A percentile compares a stretch with the other conserved stretches of the same genome.
Conservation (phyloP, 805 yeast species). For the Nakazawaea sp. region DNA sequence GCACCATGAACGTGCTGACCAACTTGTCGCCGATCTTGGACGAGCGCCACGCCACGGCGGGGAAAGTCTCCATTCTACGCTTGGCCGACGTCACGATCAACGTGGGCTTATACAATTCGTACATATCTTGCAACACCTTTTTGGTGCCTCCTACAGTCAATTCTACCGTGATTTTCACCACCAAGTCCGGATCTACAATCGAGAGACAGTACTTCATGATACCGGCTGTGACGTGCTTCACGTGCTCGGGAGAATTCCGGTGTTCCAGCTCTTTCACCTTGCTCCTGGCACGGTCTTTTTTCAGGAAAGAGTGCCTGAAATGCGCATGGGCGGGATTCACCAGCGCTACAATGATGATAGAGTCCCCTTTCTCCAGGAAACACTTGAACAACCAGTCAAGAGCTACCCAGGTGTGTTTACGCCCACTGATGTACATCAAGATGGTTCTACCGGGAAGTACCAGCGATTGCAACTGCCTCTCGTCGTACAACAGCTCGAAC, state of each 20-base stretch:
- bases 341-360: slow-evolving; percentile 54
- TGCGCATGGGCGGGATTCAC: slow-evolving; percentile 26
- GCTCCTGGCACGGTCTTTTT: slow-evolving; percentile 9
- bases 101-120: slow-evolving; percentile 54
- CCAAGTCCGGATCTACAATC: slow-evolving; percentile 35
- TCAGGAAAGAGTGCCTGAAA: slow-evolving; percentile 16
- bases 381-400: slow-evolving; percentile 60
- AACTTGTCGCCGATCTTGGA: slow-evolving; percentile 58
- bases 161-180: slow-evolving; percentile 52
- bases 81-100: slow-evolving; percentile 45
- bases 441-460: slow-evolving; percentile 47
- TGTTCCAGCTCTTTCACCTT: slow-evolving; percentile 36
- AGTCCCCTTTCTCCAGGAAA: slow-evolving; percentile 58
- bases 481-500: slow-evolving; percentile 39
- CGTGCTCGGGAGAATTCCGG: slow-evolving; percentile 39
- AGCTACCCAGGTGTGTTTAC: slow-evolving; percentile 79
- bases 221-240: slow-evolving; percentile 36
- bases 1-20: slow-evolving; percentile 57
- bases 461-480: slow-evolving; percentile 26
- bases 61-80: slow-evolving; percentile 19
- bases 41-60: slow-evolving; percentile 52
- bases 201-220: slow-evolving; percentile 46
- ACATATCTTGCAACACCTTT: slow-evolving; percentile 51
- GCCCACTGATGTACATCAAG: slow-evolving; percentile 60
- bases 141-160: slow-evolving; percentile 53